Conservation (phyloP, 495 filamentous ascomycete species). For the Parathielavia appendiculata region DNA sequence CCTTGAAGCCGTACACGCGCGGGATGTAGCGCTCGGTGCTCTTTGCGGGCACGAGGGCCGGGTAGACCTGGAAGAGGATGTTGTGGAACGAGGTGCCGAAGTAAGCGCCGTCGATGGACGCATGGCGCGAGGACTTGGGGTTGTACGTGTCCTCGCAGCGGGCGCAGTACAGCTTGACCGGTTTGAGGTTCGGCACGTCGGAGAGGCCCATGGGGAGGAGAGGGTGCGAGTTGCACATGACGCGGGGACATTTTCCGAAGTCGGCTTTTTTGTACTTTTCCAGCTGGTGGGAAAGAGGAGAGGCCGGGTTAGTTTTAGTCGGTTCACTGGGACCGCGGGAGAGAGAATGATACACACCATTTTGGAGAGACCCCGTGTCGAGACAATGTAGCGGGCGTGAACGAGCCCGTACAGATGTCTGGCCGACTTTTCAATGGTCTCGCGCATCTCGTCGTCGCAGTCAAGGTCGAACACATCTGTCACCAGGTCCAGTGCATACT, state of each 20-base stretch:
- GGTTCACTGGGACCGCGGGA: no score
- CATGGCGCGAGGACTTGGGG: slow-evolving; percentile 94
- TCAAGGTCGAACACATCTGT: slow-evolving; percentile 99
- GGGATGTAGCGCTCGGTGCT: slow-evolving; percentile 80
- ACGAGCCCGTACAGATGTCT: slow-evolving; percentile 95
- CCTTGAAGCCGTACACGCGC: slow-evolving; percentile 87
- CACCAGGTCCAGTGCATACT: slow-evolving; percentile 97
- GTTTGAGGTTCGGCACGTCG: slow-evolving; percentile 75
- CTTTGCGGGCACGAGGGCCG: slow-evolving; percentile 79
- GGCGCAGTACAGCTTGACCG: slow-evolving; percentile 94
- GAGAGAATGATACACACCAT: slow-evolving; percentile 62
- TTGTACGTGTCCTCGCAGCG: slow-evolving; percentile 99
- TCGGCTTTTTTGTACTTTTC: slow-evolving; percentile 98
- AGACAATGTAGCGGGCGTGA: slow-evolving; percentile 95
- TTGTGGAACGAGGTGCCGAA: slow-evolving; percentile 98
- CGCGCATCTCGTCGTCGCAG: slow-evolving; percentile 95
- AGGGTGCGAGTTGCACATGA: slow-evolving; percentile 85
- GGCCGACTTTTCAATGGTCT: slow-evolving; percentile 96
- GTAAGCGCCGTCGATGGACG: slow-evolving; percentile 93
- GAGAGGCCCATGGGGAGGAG: slow-evolving; percentile 90
- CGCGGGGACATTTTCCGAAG: slow-evolving; percentile 96
- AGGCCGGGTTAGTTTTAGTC: slow-evolving; percentile 16
- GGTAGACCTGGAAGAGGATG: slow-evolving; percentile 98
- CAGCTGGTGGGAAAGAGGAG: slow-evolving; percentile 51
- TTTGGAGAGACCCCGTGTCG: slow-evolving; percentile 85